Evolutionary conservation across 805 yeast species (phyloP), one percentile per base, ranked within the genome.

Genomic region (Starmerella geochares): DNA sequence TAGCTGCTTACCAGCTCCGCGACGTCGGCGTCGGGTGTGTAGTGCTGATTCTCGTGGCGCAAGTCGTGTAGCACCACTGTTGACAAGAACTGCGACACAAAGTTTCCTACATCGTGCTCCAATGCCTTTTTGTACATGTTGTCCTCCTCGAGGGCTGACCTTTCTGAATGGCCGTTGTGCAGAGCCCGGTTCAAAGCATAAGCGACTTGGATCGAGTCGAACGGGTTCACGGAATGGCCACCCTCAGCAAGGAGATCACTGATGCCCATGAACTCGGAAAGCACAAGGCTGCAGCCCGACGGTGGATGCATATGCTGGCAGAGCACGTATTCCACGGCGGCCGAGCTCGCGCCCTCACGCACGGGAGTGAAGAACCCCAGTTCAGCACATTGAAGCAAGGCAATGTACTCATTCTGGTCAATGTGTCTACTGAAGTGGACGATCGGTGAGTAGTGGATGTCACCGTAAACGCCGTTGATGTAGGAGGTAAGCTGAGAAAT

Each of bases 271-370:
- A 92, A 92, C 68, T 92, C 99, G 20, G 95, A 84, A 40, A 92
- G 69, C 33, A 92, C 79, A 61, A 94, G 73, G 0, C 97, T 95
- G 2, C 54, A 46, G 11, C 54, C 56, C 16, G 49, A 44, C 7
- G 53, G 39, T 33, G 36, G 42, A 33, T 51, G 50, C 14, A 27
- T 24, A 53, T 77, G 70, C 60, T 85, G 80, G 58, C 96, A 85
- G 39, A 88, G 79, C 40, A 88, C 92, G 65, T 79, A 92, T 66
- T 92, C 98, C 52, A 90, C 69, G 1, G 95, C 86, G 1, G 97
- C 92, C 4, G 96, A 86, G 68, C 87, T 90, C 83, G 90, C 87
- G 50, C 96, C 96, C 65, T 92, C 98, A 63, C 98, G 78, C 25
- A 90, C 81, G 2, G 94, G 81, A 0, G 96, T 86, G 55, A 87